Conservation (phyloP, 2,329 filamentous ascomycete species). For the Penicillium sp. region DNA sequence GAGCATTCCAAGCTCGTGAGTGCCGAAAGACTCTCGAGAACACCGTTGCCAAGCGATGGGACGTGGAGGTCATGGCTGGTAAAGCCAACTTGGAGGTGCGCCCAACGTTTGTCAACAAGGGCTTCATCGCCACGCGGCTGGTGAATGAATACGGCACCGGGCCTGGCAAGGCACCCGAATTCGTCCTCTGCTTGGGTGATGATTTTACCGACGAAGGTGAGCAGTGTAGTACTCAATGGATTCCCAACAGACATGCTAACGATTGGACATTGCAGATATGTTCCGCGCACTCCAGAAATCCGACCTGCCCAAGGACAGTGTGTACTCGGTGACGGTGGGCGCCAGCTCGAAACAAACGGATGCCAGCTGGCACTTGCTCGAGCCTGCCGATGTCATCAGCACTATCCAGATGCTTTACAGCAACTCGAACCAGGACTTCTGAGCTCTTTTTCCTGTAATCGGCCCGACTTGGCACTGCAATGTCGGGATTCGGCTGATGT, state of each 20-base stretch:
- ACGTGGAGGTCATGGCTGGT: constrained; percentile 93
- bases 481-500: not conserved
- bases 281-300: constrained; percentile 71
- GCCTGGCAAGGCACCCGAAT: constrained; percentile 63
- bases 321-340: constrained; percentile 89
- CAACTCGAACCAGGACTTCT: constrained; percentile 30
- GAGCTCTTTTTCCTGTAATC: constrained; percentile 1
- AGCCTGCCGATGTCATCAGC: constrained; percentile 82
- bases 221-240: too few species aligned
- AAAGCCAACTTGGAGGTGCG: constrained; percentile 96
- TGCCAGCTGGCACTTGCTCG: constrained; percentile 82
- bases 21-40: constrained; percentile 77
- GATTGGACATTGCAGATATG: constrained; percentile 51
- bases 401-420: constrained; percentile 53
- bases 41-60: constrained; percentile 72
- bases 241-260: not conserved
- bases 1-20: constrained; percentile 70
- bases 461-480: not conserved
- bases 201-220: constrained; percentile 95
- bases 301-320: constrained; percentile 57
- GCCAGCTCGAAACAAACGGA: constrained; percentile 87
- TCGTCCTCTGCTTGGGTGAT: constrained; percentile 86
- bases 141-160: constrained; percentile 64
- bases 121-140: constrained; percentile 82
- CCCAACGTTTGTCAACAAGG: constrained; percentile 97